These are phyloP conservation scores for Trichosanthes cucumerina DNA, from an alignment of 306 rosid species.

Conservation along the genomic window DNA sequence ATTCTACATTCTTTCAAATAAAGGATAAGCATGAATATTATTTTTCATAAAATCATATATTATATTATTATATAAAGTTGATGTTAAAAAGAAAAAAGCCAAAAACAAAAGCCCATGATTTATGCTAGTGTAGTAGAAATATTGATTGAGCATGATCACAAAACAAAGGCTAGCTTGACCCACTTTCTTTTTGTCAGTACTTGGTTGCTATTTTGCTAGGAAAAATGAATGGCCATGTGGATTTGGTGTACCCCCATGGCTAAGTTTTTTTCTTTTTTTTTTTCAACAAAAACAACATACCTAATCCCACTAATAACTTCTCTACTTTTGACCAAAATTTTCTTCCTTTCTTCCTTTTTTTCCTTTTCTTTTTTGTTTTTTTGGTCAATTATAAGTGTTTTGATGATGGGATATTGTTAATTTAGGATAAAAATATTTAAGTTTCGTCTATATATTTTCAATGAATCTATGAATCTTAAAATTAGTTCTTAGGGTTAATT, in stretches of 20 bases:
- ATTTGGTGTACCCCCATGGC: not conserved
- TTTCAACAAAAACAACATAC: not conserved
- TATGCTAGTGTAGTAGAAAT: not conserved
- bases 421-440: too few relatives aligned
- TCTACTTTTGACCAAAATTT: slow-evolving; percentile 1
- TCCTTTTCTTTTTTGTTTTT: not conserved
- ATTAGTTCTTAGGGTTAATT: too few relatives aligned
- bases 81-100: not conserved
- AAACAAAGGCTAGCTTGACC: not conserved
- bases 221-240: not conserved
- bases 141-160: not conserved
- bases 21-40: too few relatives aligned
- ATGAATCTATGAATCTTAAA: too few relatives aligned
- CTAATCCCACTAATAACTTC: not conserved
- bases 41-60: too few relatives aligned
- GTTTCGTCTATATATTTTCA: too few relatives aligned
- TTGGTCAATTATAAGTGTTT: not conserved
- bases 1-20: too few relatives aligned
- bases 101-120: not conserved
- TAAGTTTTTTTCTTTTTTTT: not conserved
- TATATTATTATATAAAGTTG: not conserved
- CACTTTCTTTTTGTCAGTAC: slow-evolving; percentile 6
- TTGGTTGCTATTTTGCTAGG: slow-evolving; percentile 6
- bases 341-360: not conserved
- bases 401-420: not conserved